A percentile compares a stretch with the other conserved stretches of the same genome.
phyloP scores from a whole-genome alignment of 306 rosid species.

The Castanea crenata region DNA sequence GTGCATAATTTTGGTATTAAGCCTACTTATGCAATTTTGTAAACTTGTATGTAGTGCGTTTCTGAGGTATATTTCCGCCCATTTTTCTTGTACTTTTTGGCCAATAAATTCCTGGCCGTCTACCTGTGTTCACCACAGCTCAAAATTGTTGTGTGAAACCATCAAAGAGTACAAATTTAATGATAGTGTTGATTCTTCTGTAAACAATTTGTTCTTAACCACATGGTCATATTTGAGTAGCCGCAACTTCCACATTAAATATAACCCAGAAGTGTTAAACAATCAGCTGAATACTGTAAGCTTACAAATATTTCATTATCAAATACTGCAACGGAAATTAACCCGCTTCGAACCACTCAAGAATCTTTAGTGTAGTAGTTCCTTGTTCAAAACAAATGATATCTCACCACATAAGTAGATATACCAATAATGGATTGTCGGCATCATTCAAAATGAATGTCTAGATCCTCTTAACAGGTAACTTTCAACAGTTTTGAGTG shows the following conservation, averaged over 20 bases:
- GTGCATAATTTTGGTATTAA: constrained; percentile 39
- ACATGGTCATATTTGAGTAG: constrained; percentile 1
- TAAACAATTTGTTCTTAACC: not conserved
- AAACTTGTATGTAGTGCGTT: constrained; percentile 41
- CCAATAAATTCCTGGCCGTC: not conserved
- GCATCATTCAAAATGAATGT: too few species aligned
- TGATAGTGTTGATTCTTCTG: not conserved
- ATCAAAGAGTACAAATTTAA: constrained; percentile 12
- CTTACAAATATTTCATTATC: too few species aligned
- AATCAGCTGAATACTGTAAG: too few species aligned
- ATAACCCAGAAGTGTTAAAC: not conserved
- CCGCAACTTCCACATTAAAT: not conserved
- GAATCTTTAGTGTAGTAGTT: too few species aligned
- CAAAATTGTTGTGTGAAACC: constrained; percentile 6
- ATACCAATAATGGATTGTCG: too few species aligned
- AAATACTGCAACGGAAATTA: too few species aligned
- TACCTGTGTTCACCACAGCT: constrained; percentile 13
- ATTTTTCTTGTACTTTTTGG: constrained; percentile 18
- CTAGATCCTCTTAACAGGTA: too few species aligned
- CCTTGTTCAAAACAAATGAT: too few species aligned
- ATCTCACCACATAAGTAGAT: too few species aligned
- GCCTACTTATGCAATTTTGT: constrained; percentile 50
- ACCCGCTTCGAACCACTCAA: too few species aligned
- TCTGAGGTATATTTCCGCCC: constrained; percentile 12
- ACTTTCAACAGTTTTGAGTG: too few species aligned